These are phyloP conservation scores for Eimeria maxima DNA, from an alignment of 169 alveolate species.

Conservation along the genomic window DNA sequence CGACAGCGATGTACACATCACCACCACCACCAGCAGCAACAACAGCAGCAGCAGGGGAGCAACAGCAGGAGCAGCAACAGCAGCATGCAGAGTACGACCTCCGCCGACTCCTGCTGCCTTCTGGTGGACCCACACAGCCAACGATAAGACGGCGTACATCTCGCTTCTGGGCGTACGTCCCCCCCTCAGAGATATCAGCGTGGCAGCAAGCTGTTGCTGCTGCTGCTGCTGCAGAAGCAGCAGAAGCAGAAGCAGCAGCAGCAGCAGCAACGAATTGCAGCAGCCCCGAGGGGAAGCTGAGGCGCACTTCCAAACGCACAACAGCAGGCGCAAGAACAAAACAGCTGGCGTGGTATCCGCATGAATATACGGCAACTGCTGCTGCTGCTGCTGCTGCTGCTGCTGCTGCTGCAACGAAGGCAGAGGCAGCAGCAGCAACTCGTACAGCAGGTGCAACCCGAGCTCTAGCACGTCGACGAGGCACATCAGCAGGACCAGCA, in stretches of 20 bases:
- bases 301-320: neutral
- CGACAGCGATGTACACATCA: neutral
- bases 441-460: neutral
- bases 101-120: neutral
- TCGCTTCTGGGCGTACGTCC: neutral
- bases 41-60: no score
- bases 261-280: slow-evolving; percentile 13
- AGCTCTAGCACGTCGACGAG: neutral
- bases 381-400: neutral
- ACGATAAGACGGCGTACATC: neutral
- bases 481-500: neutral
- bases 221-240: slow-evolving; percentile 11
- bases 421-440: neutral
- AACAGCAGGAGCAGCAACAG: no score
- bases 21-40: no score
- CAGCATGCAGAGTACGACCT: neutral
- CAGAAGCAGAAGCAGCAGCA: neutral
- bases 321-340: no score
- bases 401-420: slow-evolving; percentile 23
- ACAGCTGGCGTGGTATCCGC: no score
- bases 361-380: neutral
- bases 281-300: neutral
- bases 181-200: neutral
- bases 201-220: neutral
- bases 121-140: neutral